Evolutionary conservation across 208 protist genomes (phyloP), one percentile per base, ranked within the genome.

Genomic region (Herpetomonas tarakana): DNA sequence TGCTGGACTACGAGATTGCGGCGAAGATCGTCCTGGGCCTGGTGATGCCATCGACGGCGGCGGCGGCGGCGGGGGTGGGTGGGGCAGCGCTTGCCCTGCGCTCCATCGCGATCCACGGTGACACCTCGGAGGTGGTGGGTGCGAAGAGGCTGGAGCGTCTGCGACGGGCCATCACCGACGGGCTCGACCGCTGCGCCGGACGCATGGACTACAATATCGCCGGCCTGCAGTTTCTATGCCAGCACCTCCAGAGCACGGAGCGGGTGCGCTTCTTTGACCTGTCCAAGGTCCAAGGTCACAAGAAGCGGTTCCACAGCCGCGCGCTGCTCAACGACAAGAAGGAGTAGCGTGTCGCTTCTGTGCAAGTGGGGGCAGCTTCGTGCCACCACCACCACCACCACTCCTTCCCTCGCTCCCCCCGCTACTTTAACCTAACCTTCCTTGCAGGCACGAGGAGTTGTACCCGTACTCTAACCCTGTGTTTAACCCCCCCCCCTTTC

Each of bases 1-100:
- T 96, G 55, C 66, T 83, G 46, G 91, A 93, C 67, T 91, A 87
- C 68, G 89, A 96, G 62, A 86, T 78, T 19, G 86, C 82, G 2
- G 80, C 86, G 16, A 81, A 81, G 64, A 77, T 88, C 52, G 58
- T 96, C 14, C 63, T 96, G 19, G 66, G 79, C 12, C 73, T 93
- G 28, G 81, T 96, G 30, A 61, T 81, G 53, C 68, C 78, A 18
- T 30, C 63, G 35, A 19, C 47, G 63, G 11, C 57, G 58, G 6
- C 38, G 14, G 27, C 55, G n/a, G 21, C 52, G 24, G 26, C 14
- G 22, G 21, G 52, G 21, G n/a, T 35, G 14, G 21, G 46, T 19
- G 46, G 47, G 51, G 35, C 62, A 11, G 74, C 50, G 25, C 60
- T 71, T 35, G 58, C 59, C 6, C 57, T 79, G 27, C 68, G 78